Conservation (phyloP, 2,329 filamentous ascomycete genomes). For the Lachnellula willkommii region DNA sequence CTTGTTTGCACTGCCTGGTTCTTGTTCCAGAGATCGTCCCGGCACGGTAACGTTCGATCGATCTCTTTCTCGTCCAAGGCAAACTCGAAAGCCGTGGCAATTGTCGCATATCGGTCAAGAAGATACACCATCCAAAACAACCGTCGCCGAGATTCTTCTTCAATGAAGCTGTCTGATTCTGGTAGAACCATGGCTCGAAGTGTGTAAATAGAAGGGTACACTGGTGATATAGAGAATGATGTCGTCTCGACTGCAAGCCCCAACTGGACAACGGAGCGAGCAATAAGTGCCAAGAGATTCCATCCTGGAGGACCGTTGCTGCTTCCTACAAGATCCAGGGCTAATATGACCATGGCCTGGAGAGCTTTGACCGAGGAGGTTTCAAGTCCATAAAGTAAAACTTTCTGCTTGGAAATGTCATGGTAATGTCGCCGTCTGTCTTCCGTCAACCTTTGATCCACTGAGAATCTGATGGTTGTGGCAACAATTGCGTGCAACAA, state of each 20-base stretch:
- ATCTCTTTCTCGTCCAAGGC: conserved; percentile 85
- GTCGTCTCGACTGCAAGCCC: conserved; percentile 79
- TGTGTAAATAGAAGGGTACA: conserved; percentile 83
- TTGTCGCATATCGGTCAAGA: conserved; percentile 82
- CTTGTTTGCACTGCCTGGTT: conserved; percentile 80
- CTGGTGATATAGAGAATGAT: conserved; percentile 71
- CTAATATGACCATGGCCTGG: conserved; percentile 81
- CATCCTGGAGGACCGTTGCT: conserved; percentile 88
- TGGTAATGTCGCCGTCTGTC: conserved; percentile 72
- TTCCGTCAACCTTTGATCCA: conserved; percentile 67
- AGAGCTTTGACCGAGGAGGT: conserved; percentile 84
- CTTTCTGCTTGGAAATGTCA: conserved; percentile 75
- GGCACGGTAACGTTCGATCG: conserved; percentile 78
- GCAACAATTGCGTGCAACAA: conserved; percentile 85
- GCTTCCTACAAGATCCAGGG: conserved; percentile 76
- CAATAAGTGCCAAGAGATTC: conserved; percentile 87
- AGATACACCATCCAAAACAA: conserved; percentile 95
- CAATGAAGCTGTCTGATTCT: conserved; percentile 78
- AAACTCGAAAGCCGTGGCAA: conserved; percentile 89
- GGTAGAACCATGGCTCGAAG: conserved; percentile 78
- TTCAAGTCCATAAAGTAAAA: conserved; percentile 81
- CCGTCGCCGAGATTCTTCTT: conserved; percentile 78
- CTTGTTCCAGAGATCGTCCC: conserved; percentile 78
- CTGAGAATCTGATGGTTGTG: conserved; percentile 79
- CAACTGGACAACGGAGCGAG: conserved; percentile 80